A percentile compares a stretch with the other conserved stretches of the same genome.
Conservation (phyloP, 2,329 filamentous ascomycete genomes). For the Fusarium circinatum region DNA sequence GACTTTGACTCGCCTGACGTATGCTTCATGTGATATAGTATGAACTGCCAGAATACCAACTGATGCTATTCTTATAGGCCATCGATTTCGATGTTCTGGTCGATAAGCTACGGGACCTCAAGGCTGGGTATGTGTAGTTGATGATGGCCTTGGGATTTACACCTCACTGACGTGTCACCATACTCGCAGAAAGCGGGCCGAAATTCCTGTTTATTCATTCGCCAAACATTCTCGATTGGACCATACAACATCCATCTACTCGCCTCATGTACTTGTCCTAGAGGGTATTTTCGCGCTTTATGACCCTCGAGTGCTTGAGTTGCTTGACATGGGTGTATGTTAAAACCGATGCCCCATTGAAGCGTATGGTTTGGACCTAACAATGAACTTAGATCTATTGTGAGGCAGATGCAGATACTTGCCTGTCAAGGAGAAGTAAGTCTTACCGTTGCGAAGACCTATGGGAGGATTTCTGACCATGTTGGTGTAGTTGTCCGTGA, state of each 20-base stretch:
- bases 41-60: not conserved
- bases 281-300: slow-evolving; percentile 97
- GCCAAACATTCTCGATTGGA: slow-evolving; percentile 84
- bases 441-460: not conserved
- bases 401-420: slow-evolving; percentile 94
- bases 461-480: slow-evolving; percentile 1
- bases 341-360: not conserved
- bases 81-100: slow-evolving; percentile 94
- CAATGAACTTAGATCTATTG: slow-evolving; percentile 78
- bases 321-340: slow-evolving; percentile 87
- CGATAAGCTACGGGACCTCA: slow-evolving; percentile 82
- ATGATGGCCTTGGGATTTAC: not conserved
- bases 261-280: slow-evolving; percentile 92
- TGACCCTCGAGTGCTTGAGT: slow-evolving; percentile 83
- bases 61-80: slow-evolving; percentile 58
- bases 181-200: slow-evolving; percentile 76
- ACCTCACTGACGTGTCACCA: slow-evolving; percentile 20
- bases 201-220: slow-evolving; percentile 96
- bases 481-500: slow-evolving; percentile 77
- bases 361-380: slow-evolving; percentile 1
- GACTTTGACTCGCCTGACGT: slow-evolving; percentile 93
- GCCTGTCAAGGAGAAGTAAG: slow-evolving; percentile 86
- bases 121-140: slow-evolving; percentile 78
- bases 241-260: slow-evolving; percentile 90
- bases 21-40: slow-evolving; percentile 33